Percentiles rank a stretch among this genome's conserved stretches.
Conservation (phyloP, 2,329 filamentous ascomycete species). For the Ustilaginoidea virens region DNA sequence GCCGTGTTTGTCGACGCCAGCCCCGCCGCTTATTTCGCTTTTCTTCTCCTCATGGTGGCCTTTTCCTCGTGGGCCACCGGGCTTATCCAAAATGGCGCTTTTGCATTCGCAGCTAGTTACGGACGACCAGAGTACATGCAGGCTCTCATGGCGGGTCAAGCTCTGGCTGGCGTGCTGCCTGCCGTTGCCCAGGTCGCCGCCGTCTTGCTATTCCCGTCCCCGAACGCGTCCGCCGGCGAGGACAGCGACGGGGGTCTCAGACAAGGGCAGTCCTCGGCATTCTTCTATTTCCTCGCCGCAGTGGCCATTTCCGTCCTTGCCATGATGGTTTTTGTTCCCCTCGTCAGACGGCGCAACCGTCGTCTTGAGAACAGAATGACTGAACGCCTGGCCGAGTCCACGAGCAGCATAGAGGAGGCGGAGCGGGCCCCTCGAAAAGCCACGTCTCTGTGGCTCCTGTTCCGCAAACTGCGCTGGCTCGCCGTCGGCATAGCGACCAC, state of each 20-base stretch:
- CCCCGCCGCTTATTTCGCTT: conserved; percentile 56
- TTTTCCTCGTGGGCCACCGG: conserved; percentile 66
- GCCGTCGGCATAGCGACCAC: conserved; percentile 64
- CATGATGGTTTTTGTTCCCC: conserved; percentile 57
- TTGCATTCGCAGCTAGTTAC: conserved; percentile 80
- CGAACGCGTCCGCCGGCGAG: conserved; percentile 11
- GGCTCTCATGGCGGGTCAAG: conserved; percentile 91
- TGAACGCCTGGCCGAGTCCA: conserved; percentile 32
- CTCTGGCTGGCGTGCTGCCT: conserved; percentile 78
- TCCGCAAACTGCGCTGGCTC: conserved; percentile 66
- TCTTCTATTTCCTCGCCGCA: conserved; percentile 83
- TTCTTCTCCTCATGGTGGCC: conserved; percentile 71
- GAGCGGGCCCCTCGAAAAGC: conserved; percentile 35
- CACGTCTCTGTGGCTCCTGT: conserved; percentile 45
- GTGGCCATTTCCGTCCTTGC: conserved; percentile 58
- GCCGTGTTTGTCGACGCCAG: conserved; percentile 46
- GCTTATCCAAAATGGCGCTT: conserved; percentile 84
- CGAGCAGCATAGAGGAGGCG: conserved; percentile 34
- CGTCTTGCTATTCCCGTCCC: conserved; percentile 44
- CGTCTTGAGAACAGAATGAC: conserved; percentile 34
- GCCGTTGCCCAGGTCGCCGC: conserved; percentile 75
- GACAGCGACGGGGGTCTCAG: conserved; percentile 6
- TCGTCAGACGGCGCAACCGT: conserved; percentile 45
- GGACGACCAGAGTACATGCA: conserved; percentile 81
- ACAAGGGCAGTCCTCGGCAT: conserved; percentile 44